Evolutionary conservation across 495 filamentous ascomycete species (phyloP).

Genomic region (Tuber microsphaerosporum): DNA sequence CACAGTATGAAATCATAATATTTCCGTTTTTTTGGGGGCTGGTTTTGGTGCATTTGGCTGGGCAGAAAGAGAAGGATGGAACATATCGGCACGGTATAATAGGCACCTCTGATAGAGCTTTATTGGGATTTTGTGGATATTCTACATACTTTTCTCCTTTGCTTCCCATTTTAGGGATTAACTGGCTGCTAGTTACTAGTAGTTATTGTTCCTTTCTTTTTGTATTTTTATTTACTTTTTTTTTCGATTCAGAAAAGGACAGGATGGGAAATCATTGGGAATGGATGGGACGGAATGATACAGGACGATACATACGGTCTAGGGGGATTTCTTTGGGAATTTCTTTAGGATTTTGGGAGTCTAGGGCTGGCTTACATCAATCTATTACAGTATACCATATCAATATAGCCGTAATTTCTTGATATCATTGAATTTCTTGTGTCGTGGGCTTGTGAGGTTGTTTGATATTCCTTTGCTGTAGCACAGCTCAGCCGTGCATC

Average conservation of each 20-base stretch:
- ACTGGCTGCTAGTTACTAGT: not conserved
- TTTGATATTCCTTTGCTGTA: not conserved
- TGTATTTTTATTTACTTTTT: not conserved
- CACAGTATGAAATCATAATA: not conserved
- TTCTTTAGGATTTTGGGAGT: not conserved
- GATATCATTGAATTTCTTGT: not conserved
- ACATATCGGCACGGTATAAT: not conserved
- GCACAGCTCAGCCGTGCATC: not conserved
- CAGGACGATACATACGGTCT: not conserved
- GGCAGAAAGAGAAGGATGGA: not conserved
- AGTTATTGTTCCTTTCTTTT: not conserved
- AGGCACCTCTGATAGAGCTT: not conserved
- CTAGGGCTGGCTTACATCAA: not conserved
- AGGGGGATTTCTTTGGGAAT: not conserved
- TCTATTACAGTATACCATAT: not conserved
- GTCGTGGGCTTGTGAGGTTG: not conserved
- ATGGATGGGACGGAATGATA: not conserved
- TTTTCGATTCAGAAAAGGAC: not conserved
- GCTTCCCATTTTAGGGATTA: not conserved
- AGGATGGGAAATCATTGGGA: not conserved
- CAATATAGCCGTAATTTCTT: constrained; percentile 3
- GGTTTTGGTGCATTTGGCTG: not conserved
- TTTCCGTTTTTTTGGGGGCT: not conserved
- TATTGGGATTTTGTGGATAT: not conserved
- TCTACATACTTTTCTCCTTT: not conserved